These are phyloP conservation scores for Aristolochia contorta DNA, from an alignment of 164 flowering plant genomes.

Conservation along the genomic window DNA sequence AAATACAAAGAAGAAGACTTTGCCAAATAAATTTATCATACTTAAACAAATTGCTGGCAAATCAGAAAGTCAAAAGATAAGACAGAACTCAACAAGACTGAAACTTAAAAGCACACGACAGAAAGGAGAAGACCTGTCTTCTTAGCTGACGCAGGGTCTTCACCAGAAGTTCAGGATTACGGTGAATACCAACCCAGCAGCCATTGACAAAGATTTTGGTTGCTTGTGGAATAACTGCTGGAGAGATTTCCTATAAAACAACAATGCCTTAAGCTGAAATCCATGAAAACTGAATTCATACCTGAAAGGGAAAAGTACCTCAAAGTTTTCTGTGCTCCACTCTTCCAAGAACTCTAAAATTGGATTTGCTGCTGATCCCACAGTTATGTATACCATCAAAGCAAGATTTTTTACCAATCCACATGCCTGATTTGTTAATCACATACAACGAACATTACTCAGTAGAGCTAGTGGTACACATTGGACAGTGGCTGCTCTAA, in stretches of 20 bases:
- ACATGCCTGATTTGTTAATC: conserved; percentile 44
- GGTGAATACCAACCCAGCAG: conserved; percentile 97
- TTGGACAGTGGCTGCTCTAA: not conserved
- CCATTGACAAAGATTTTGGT: conserved; percentile 97
- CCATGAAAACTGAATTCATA: not conserved
- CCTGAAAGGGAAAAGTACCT: conserved; percentile 28
- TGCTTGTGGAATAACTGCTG: conserved; percentile 88
- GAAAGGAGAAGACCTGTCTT: too few species aligned
- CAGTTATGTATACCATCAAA: conserved; percentile 94
- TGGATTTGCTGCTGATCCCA: conserved; percentile 95
- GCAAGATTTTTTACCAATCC: conserved; percentile 96
- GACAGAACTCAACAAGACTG: too few species aligned
- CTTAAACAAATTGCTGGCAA: too few species aligned
- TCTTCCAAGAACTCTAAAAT: conserved; percentile 90
- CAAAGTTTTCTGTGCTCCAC: conserved; percentile 95
- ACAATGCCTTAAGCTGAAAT: not conserved
- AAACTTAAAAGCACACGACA: too few species aligned
- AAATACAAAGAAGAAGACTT: too few species aligned
- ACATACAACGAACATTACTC: too few species aligned
- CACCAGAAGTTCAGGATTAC: conserved; percentile 87
- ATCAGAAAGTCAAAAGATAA: too few species aligned
- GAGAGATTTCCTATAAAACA: conserved; percentile 75
- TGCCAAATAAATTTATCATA: too few species aligned
- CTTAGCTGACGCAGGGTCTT: conserved; percentile 70
- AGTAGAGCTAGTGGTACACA: too few species aligned